Evolutionary conservation across 768 basidiomycete species (phyloP).

Genomic region (Mycena polygramma): DNA sequence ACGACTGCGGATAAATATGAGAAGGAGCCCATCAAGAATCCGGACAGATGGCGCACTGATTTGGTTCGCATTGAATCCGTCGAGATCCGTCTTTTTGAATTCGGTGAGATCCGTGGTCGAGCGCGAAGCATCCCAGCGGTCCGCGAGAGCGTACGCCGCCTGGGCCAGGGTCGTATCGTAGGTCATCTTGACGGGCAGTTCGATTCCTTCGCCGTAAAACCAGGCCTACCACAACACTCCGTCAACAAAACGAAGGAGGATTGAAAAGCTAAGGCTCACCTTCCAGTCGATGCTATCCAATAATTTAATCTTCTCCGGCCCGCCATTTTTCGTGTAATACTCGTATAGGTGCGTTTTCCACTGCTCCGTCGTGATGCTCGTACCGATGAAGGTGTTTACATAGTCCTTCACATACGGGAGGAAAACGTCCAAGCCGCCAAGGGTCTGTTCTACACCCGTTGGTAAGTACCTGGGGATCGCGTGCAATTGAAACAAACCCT

Average conservation of each 20-base stretch:
- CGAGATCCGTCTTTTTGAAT: constrained; percentile 75
- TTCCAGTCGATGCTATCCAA: constrained; percentile 85
- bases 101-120: constrained; percentile 50
- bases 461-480: not conserved
- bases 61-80: constrained; percentile 79
- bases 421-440: constrained; percentile 89
- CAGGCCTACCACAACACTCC: constrained; percentile 65
- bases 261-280: constrained; percentile 54
- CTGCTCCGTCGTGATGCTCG: constrained; percentile 85
- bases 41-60: constrained; percentile 62
- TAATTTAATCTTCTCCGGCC: constrained; percentile 70
- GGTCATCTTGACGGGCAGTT: constrained; percentile 71
- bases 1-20: constrained; percentile 63
- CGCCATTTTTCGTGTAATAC: constrained; percentile 74
- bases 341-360: constrained; percentile 86
- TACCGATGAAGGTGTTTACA: constrained; percentile 83
- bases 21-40: not conserved
- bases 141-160: constrained; percentile 78
- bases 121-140: constrained; percentile 79
- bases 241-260: not conserved
- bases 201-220: constrained; percentile 84
- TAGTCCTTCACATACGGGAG: constrained; percentile 89
- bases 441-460: constrained; percentile 63
- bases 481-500: not conserved
- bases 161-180: constrained; percentile 83